These are phyloP conservation scores for Prunus yedoensis DNA, from an alignment of 331 rosid species.

Conservation along the genomic window DNA sequence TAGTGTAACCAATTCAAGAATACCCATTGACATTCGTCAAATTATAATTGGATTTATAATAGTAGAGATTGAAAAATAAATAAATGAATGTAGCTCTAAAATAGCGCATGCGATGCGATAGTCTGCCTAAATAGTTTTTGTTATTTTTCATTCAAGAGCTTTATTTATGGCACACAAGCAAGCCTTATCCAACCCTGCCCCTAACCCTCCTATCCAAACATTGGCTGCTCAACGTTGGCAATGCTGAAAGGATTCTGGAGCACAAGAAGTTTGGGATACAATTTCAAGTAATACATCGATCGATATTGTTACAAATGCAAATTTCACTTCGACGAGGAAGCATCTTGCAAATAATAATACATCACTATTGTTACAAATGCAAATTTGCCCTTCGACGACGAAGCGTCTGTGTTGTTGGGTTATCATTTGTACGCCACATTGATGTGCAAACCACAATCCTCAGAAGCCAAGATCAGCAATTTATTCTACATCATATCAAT, in stretches of 20 bases:
- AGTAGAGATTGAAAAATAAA: no score
- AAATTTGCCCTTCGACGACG: not conserved
- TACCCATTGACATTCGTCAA: not conserved
- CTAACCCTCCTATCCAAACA: not conserved
- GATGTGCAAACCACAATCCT: conserved; percentile 26
- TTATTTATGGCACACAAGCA: not conserved
- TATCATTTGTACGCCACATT: conserved; percentile 25
- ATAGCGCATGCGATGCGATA: no score
- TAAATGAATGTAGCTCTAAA: no score
- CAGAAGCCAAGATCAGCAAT: conserved; percentile 25
- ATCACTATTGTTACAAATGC: not conserved
- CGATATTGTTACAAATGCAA: not conserved
- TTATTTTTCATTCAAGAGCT: not conserved
- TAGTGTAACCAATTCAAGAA: not conserved
- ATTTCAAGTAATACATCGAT: not conserved
- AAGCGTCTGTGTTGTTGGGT: not conserved
- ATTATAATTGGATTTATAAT: not conserved
- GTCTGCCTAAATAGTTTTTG: no score
- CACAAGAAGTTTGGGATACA: not conserved
- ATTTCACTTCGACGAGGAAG: not conserved
- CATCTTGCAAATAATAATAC: not conserved
- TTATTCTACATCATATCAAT: conserved; percentile 37
- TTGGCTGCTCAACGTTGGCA: not conserved
- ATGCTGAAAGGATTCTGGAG: not conserved
- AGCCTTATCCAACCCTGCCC: not conserved